phyloP scores from a whole-genome alignment of 75 land plant species.

The Isoetes taiwanensis region DNA sequence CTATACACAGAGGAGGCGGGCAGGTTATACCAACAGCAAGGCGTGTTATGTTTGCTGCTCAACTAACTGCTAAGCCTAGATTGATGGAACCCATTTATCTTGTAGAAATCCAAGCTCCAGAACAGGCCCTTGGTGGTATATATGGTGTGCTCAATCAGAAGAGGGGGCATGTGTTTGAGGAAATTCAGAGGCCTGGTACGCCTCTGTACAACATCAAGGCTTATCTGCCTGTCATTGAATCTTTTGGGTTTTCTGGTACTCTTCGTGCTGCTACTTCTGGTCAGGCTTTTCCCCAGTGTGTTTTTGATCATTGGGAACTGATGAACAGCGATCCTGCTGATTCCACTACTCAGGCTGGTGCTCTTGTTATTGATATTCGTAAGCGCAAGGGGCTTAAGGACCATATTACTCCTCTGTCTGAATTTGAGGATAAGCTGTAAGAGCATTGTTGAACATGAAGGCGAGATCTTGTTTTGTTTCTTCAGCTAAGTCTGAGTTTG shows the following conservation, averaged over 20 bases:
- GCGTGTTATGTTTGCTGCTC: slow-evolving; percentile 43
- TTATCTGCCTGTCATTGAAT: slow-evolving; percentile 31
- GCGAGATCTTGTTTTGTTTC: too few relatives aligned
- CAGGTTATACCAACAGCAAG: slow-evolving; percentile 43
- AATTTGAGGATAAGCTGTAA: slow-evolving; percentile 48
- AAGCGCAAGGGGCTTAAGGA: slow-evolving; percentile 65
- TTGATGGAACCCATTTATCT: slow-evolving; percentile 46
- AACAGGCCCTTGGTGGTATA: slow-evolving; percentile 44
- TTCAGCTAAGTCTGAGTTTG: slow-evolving; percentile 44
- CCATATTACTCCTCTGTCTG: slow-evolving; percentile 46
- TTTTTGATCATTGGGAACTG: slow-evolving; percentile 39
- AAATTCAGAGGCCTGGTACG: slow-evolving; percentile 41
- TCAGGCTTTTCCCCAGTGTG: slow-evolving; percentile 35
- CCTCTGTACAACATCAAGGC: slow-evolving; percentile 38
- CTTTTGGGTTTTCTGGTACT: slow-evolving; percentile 25
- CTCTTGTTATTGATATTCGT: slow-evolving; percentile 33
- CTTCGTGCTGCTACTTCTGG: slow-evolving; percentile 34
- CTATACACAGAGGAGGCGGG: slow-evolving; percentile 67
- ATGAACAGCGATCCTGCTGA: slow-evolving; percentile 52
- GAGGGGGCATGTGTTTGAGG: slow-evolving; percentile 45
- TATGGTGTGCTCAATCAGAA: slow-evolving; percentile 45
- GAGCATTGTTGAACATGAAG: too few relatives aligned
- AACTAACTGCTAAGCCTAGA: slow-evolving; percentile 42
- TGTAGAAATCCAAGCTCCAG: slow-evolving; percentile 53
- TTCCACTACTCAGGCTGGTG: slow-evolving; percentile 25